These are phyloP conservation scores for Pseudogymnoascus sp. DNA, from an alignment of 2,329 filamentous ascomycete species.

Conservation along the genomic window DNA sequence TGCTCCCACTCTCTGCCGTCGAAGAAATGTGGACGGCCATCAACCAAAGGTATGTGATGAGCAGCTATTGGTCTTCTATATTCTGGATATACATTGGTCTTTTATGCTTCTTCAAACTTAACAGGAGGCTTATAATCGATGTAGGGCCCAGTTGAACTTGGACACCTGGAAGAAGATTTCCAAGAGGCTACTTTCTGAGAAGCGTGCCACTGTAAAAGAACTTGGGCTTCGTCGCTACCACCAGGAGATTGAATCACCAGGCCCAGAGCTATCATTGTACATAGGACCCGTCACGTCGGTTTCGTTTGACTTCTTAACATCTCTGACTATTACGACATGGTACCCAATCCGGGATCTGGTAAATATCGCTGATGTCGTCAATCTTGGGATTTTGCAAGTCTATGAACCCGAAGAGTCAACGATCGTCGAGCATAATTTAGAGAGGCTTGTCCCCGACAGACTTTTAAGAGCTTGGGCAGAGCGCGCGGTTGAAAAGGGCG, in stretches of 20 bases:
- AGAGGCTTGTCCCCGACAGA: constrained; percentile 15
- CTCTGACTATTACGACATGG: constrained; percentile 23
- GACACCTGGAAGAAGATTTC: constrained; percentile 25
- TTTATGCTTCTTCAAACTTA: not conserved
- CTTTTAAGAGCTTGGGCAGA: constrained; percentile 26
- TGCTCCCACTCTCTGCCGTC: constrained; percentile 8
- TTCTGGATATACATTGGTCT: not conserved
- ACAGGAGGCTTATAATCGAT: not conserved
- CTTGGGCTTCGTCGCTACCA: constrained; percentile 19
- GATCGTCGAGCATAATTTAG: not conserved
- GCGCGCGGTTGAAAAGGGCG: constrained; percentile 18
- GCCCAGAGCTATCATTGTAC: constrained; percentile 20
- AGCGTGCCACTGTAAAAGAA: constrained; percentile 13
- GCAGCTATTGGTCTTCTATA: not conserved
- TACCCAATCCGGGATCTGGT: constrained; percentile 22
- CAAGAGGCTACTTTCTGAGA: constrained; percentile 15
- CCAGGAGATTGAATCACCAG: constrained; percentile 18
- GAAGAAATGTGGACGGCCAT: constrained; percentile 19
- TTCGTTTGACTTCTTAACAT: constrained; percentile 25
- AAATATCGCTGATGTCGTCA: constrained; percentile 24
- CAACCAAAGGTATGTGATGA: constrained; percentile 17
- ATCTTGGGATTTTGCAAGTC: constrained; percentile 26
- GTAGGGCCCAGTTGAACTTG: constrained; percentile 20
- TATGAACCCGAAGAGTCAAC: constrained; percentile 11
- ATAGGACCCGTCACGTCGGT: constrained; percentile 21